phyloP scores from a whole-genome alignment of 352 stramenopile genomes.

The Hyaloperonospora brassicae region DNA sequence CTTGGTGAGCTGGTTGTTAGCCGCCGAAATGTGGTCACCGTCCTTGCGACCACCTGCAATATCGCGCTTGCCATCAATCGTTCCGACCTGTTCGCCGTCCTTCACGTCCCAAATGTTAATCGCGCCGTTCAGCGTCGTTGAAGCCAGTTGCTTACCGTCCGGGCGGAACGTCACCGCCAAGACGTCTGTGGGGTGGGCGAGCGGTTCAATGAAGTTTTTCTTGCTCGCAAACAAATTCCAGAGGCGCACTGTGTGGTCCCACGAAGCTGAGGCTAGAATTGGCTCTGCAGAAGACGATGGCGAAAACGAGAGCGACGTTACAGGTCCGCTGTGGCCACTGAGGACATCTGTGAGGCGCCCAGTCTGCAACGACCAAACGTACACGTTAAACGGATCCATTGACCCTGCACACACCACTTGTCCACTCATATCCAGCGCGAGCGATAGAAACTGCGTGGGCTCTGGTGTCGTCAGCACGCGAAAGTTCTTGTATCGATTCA shows the following conservation, averaged over 20 bases:
- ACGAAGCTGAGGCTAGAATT: conserved; percentile 93
- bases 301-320: conserved; percentile 92
- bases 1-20: conserved; percentile 90
- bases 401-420: conserved; percentile 94
- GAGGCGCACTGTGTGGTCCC: conserved; percentile 97
- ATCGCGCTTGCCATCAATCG: conserved; percentile 96
- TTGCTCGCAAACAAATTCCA: conserved; percentile 99
- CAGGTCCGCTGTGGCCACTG: conserved; percentile 94
- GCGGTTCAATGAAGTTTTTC: conserved; percentile 91
- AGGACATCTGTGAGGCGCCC: conserved; percentile 96
- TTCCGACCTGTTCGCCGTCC: conserved; percentile 89
- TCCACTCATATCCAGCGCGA: conserved; percentile 95
- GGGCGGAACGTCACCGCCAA: conserved; percentile 94
- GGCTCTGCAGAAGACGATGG: conserved; percentile 69
- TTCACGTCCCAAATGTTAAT: conserved; percentile 97
- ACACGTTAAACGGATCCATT: conserved; percentile 96
- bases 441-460: conserved; percentile 94
- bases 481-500: conserved; percentile 99
- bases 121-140: conserved; percentile 92
- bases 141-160: conserved; percentile 95
- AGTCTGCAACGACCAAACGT: conserved; percentile 96
- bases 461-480: conserved; percentile 95
- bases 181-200: conserved; percentile 94
- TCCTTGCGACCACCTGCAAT: conserved; percentile 90
- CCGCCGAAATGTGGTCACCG: conserved; percentile 72